These are phyloP conservation scores for Fusarium sp. DNA, from an alignment of 2,329 filamentous ascomycete species.

Conservation along the genomic window DNA sequence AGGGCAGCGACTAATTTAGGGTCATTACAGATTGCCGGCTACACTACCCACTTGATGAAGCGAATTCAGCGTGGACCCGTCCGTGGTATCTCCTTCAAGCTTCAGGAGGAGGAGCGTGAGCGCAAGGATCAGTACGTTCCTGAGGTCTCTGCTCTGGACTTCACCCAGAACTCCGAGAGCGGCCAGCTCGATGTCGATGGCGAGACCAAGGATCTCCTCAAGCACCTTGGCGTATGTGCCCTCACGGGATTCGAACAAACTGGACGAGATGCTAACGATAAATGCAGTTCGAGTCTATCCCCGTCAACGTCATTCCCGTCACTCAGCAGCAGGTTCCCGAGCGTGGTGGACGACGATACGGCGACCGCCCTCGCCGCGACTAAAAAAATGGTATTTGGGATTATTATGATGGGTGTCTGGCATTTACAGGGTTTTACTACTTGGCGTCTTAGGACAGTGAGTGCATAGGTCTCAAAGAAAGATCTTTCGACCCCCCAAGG, in stretches of 20 bases:
- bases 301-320: conserved; percentile 94
- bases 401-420: conserved; percentile 53
- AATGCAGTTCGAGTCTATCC: conserved; percentile 90
- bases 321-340: conserved; percentile 87
- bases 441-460: conserved; percentile 68
- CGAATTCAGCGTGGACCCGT: conserved; percentile 99
- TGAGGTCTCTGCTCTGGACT: conserved; percentile 98
- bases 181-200: conserved; percentile 94
- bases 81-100: conserved; percentile 99
- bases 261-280: conserved; percentile 42
- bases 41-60: conserved; percentile 99
- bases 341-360: conserved; percentile 80
- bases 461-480: conserved; percentile 67
- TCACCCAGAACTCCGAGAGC: conserved; percentile 91
- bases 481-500: conserved; percentile 74
- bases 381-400: conserved; percentile 49
- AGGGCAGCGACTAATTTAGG: conserved; percentile 30
- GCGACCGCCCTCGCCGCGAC: conserved; percentile 64
- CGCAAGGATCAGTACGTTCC: conserved; percentile 99
- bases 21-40: conserved; percentile 84
- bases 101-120: conserved; percentile 99
- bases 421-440: conserved; percentile 56
- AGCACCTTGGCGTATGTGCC: conserved; percentile 93
- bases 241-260: not conserved
- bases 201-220: conserved; percentile 99